A percentile compares a stretch with the other conserved stretches of the same genome.
These are phyloP conservation scores for Penicillium samsonianum DNA, from an alignment of 495 filamentous ascomycete species.

Conservation along the genomic window DNA sequence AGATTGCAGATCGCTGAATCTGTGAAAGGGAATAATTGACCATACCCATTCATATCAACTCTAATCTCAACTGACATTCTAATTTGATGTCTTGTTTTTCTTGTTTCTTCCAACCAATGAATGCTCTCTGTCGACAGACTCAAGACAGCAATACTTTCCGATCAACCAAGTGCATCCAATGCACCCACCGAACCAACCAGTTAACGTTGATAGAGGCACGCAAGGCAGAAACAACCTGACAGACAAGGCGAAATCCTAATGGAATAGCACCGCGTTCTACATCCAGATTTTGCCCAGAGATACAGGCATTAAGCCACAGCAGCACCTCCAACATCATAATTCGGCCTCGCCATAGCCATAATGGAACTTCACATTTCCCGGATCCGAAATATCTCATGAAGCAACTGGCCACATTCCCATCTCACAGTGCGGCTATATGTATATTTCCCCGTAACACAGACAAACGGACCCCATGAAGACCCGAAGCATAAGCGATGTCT, in stretches of 20 bases:
- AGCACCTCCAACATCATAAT: background rate
- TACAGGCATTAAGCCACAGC: background rate
- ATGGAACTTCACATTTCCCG: background rate
- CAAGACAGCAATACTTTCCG: background rate
- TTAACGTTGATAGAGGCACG: background rate
- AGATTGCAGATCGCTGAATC: background rate
- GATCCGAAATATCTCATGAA: background rate
- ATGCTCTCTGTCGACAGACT: background rate
- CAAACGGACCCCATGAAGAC: conserved; percentile 1
- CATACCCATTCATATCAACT: background rate
- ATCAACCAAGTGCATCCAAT: background rate
- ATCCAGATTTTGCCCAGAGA: background rate
- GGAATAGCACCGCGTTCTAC: background rate
- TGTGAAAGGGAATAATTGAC: background rate
- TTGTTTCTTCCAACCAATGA: background rate
- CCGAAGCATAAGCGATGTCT: conserved; percentile 3
- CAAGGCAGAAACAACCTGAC: background rate
- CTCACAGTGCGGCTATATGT: background rate
- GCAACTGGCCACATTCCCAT: background rate
- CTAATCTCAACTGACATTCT: background rate
- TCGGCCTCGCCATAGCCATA: background rate
- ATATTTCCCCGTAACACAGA: background rate
- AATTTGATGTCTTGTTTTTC: background rate
- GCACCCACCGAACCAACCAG: background rate
- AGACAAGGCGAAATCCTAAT: background rate